Base-by-base conservation (phyloP, 768 basidiomycete genomes). In the Psilocybe subaeruginosa region DNA sequence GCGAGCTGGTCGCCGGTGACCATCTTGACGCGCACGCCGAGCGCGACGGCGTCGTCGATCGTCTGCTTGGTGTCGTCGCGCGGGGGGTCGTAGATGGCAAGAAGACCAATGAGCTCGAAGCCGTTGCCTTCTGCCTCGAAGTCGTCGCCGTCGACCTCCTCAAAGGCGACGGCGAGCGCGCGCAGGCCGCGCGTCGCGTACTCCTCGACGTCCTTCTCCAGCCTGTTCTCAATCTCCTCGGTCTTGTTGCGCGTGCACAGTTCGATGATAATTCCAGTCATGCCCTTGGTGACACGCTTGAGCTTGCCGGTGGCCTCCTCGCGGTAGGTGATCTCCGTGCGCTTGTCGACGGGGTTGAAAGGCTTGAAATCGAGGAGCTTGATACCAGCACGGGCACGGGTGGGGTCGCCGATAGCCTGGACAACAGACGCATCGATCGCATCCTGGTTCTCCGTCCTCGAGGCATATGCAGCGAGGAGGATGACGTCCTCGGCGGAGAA, bases 1-100 rank as follows among this genome's bases (percentile, higher is more conserved):
- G 97, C 97, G 73, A 99, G 93, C 82, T 99, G 97, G 75, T 99
- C 97, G 83, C 97, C 97, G n/a, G 97, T 99, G 63, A 98, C 97
- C 97, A 99, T 99, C 90, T 99, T 99, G 75, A 99, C 96, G 74
- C 90, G 91, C 69, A 99, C 95, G 76, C 97, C 97, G 73, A 98
- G 93, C 59, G 90, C 89, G 60, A 95, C 82, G 56, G 97, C 96
- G 75, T 99, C 95, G 71, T 98, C 96, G 72, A 99, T 98, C 17
- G 97, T 99, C 80, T 97, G 93, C 82, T 99, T 97, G 77, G 97
- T 99, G 73, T 99, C 97, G 1, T 92, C 91, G 77, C 97, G 95
- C 65, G 97, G 97, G 63, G 96, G 96, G 73, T 98, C 96, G 78
- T 93, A 98, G 82, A 99, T 99, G 69, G 96, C 88, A 58, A 99